Base-by-base conservation (phyloP, 148 eudicot genomes). In the Gaultheria prostrata region DNA sequence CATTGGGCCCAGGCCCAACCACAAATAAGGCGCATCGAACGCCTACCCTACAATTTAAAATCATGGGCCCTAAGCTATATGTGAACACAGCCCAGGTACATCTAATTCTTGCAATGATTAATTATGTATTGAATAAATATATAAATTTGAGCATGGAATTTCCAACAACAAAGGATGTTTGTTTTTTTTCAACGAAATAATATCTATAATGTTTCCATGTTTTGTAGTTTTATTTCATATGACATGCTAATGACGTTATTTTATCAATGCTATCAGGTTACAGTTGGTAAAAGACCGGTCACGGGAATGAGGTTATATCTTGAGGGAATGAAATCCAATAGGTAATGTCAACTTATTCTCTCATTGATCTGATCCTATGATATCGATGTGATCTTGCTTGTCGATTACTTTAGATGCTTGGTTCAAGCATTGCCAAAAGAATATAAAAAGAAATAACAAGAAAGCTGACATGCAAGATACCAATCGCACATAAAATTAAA, bases 231-330 rank as follows among this genome's bases (percentile, higher is more conserved):
- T 48, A 48, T 48, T 53, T 53, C 4, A 14, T 53, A 53, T 3
- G 4, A 14, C 56, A 67, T 32, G 8, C 7, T 67, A n/a, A 14
- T 2, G 12, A 15, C 15, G 10, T 28, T 50, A 32, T 35, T n/a
- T 8, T 7, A 21, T 21, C 2, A 20, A 1, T 20, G 33, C 81
- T 2, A 50, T 45, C 88, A 95, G 98, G 97, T 95, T 35, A 84
- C 84, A 51, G 83, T 75, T 54, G 95, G 87, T 54, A 89, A 89
- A 61, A 90, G 80, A 49, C 97, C 98, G 11, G 92, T 95, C 14
- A 92, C 91, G 1, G 98, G 97, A 82, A 89, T 92, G 91, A 85
- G 97, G 45, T 89, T 95, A 78, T 92, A 87, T 82, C 94, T 95
- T 0, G 98, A 95, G 77, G 97, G 98, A 86, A 91, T 88, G 88